Percentiles rank a stretch among this genome's conserved stretches.
Conservation (phyloP, 2,329 filamentous ascomycete genomes). For the Penicillium sp. region DNA sequence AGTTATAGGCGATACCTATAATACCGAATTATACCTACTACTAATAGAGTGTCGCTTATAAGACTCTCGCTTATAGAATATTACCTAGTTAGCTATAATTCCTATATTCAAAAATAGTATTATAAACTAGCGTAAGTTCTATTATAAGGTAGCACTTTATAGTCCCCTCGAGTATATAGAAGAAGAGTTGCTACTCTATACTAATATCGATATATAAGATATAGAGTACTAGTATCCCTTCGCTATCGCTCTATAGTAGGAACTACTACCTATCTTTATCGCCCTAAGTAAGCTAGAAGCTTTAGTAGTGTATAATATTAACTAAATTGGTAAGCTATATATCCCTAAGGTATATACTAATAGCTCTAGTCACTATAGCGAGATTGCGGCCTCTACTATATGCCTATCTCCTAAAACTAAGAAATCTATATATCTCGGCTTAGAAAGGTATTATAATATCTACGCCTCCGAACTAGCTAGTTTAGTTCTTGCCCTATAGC, state of each 20-base stretch:
- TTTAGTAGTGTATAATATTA: conserved; percentile 12
- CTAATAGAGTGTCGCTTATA: conserved; percentile 4
- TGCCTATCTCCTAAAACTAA: not conserved
- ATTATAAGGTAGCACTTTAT: no score
- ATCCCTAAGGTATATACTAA: conserved; percentile 2
- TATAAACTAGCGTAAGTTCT: no score
- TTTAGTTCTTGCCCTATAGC: not conserved
- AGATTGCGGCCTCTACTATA: not conserved
- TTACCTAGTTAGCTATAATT: no score
- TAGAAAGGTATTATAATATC: not conserved
- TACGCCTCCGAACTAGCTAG: conserved; percentile 7
- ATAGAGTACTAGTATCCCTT: conserved; percentile 3
- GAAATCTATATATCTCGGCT: conserved; percentile 1
- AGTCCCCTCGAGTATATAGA: not conserved
- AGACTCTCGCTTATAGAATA: no score
- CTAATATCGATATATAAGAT: conserved; percentile 3
- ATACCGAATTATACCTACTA: conserved; percentile 4
- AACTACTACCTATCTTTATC: conserved; percentile 1
- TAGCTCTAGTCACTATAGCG: not conserved
- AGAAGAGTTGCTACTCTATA: no score
- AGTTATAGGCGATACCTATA: conserved; percentile 3
- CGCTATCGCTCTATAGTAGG: conserved; percentile 3
- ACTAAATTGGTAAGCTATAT: not conserved
- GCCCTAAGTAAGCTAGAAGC: not conserved
- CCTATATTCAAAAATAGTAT: not conserved